Evolutionary conservation across 768 basidiomycete genomes (phyloP), one percentile per base, ranked within the genome.

Genomic region (Tricholoma sp.): DNA sequence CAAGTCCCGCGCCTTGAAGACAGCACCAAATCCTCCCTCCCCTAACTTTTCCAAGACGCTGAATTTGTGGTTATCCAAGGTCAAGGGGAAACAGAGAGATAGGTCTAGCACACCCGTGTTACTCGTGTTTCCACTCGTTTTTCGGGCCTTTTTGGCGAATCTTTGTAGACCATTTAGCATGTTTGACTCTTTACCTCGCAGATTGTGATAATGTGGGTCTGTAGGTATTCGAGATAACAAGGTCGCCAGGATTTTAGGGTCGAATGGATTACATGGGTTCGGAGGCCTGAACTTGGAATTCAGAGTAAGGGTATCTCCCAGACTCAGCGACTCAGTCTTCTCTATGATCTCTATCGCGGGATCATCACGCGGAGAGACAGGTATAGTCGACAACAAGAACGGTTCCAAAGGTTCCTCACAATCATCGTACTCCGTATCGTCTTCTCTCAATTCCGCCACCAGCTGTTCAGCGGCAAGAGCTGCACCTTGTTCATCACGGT

Each of bases 21-120:
- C 97, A 3, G 88, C 83, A 2, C 96, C 97, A 64, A 96, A 99
- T 0, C 95, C 93, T 5, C 97, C 97, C 73, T 99, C 97, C 16
- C 97, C 97, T 21, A 99, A 79, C 70, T 98, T 99, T 59, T 89
- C 89, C 3, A 79, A 74, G 4, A 98, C 83, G 54, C 80, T 81
- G 65, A 89, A 93, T 53, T 75, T 75, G 57, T 80, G 81, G 3
- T 79, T 86, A 46, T 78, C 78, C n/a, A 98, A 74, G 16, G 72
- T 74, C 41, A 98, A 67, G 19, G 80, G 64, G 68, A 88, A 79
- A 21, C 66, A 69, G 35, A 73, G 71, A 3, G 77, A 68, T 7
- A 71, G 65, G 49, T 74, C 72, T 32, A 74, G 61, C 4, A 66
- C 70, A 39, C 71, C 74, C 34, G 58, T 65, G 51, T 60, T 70